Percentiles rank a stretch among this genome's conserved stretches.
Conservation (phyloP, 148 eudicot species). For the Chenopodium album region DNA sequence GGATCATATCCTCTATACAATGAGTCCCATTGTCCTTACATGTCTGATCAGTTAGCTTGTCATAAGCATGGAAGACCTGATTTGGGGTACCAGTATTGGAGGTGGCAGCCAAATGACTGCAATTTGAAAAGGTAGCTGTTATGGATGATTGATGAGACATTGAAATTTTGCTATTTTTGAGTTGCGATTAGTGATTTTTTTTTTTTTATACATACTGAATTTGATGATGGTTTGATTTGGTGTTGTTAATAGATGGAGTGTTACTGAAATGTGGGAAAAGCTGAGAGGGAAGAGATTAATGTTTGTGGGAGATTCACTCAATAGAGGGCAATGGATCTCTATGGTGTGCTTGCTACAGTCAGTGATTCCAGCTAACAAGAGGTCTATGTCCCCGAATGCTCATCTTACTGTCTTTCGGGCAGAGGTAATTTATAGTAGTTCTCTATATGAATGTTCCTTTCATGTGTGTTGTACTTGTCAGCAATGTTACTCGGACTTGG, state of each 20-base stretch:
- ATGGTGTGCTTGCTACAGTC: slow-evolving; percentile 90
- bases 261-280: slow-evolving; percentile 81
- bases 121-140: slow-evolving; percentile 67
- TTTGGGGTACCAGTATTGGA: slow-evolving; percentile 71
- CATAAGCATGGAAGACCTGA: slow-evolving; percentile 88
- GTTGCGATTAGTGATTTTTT: slow-evolving; percentile 11
- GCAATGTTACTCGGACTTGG: neutral
- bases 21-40: slow-evolving; percentile 86
- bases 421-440: slow-evolving; percentile 46
- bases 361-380: slow-evolving; percentile 66
- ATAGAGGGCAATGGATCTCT: slow-evolving; percentile 98
- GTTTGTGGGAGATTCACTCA: slow-evolving; percentile 95
- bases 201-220: neutral
- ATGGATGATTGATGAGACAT: slow-evolving; percentile 2
- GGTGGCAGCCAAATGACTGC: slow-evolving; percentile 95
- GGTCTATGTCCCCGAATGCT: slow-evolving; percentile 87
- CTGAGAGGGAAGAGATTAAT: slow-evolving; percentile 84
- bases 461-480: neutral
- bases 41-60: slow-evolving; percentile 96
- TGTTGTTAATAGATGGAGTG: slow-evolving; percentile 62
- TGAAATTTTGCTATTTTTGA: neutral
- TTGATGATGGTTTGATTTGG: slow-evolving; percentile 24
- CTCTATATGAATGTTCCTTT: neutral
- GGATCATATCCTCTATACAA: slow-evolving; percentile 72
- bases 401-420: slow-evolving; percentile 85